A percentile compares a stretch with the other conserved stretches of the same genome.
Conservation (phyloP, 768 basidiomycete genomes). For the Lactarius pseudohatsudake region DNA sequence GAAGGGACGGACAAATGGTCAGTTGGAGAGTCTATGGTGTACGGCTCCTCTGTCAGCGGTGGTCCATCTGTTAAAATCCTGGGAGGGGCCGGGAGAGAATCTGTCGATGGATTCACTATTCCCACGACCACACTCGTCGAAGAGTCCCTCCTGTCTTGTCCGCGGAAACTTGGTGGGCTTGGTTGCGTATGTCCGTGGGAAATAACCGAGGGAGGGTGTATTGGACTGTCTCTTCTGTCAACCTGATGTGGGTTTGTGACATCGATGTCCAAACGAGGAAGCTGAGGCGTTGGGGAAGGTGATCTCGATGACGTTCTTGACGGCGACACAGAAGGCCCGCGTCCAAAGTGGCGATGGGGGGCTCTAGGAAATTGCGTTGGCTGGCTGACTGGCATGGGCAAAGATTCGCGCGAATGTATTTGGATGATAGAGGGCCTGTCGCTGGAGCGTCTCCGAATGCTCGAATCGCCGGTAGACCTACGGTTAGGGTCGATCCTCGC, state of each 20-base stretch:
- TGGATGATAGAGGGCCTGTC: slow-evolving; percentile 11
- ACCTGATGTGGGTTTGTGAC: background rate
- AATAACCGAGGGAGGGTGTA: background rate
- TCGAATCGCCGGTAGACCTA: slow-evolving; percentile 3
- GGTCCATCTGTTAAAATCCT: background rate
- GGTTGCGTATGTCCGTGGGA: background rate
- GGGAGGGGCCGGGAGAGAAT: background rate
- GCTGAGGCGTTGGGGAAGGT: background rate
- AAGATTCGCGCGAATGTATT: slow-evolving; percentile 1
- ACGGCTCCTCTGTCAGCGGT: slow-evolving; percentile 6
- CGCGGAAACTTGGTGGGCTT: background rate
- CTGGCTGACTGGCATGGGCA: background rate
- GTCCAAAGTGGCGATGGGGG: slow-evolving; percentile 6
- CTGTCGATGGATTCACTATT: slow-evolving; percentile 13
- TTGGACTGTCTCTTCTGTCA: background rate
- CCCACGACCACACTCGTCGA: background rate
- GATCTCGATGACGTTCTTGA: slow-evolving; percentile 3
- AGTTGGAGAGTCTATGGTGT: background rate
- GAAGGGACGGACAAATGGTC: background rate
- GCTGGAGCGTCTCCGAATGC: slow-evolving; percentile 11
- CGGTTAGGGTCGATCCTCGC: background rate
- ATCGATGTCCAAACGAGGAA: background rate
- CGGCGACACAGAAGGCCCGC: background rate
- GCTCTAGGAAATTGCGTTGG: background rate
- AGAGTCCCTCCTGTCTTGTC: slow-evolving; percentile 4